Evolutionary conservation across 1,284 basidiomycete genomes (phyloP).

Genomic region (Mrakiaceae sp.): DNA sequence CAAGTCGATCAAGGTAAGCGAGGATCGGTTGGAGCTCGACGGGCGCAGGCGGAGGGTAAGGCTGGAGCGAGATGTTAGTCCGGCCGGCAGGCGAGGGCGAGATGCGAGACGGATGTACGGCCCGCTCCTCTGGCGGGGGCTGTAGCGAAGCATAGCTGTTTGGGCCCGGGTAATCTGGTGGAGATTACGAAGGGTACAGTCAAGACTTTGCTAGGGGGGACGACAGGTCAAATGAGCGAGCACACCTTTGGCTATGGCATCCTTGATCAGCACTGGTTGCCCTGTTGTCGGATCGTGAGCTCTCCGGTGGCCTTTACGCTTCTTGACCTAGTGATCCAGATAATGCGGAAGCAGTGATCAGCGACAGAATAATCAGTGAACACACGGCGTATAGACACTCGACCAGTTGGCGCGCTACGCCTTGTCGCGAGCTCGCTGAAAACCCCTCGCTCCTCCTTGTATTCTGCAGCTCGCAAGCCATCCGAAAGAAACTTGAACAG

Average conservation of each 20-base stretch:
- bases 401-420: neutral
- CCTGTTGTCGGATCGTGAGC: no score
- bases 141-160: neutral
- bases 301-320: no score
- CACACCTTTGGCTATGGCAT: no score
- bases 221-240: neutral
- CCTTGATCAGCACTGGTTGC: no score
- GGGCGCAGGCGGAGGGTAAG: conserved; percentile 43
- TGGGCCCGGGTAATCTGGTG: neutral
- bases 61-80: conserved; percentile 45
- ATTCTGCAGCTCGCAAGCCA: no score
- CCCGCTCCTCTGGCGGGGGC: no score
- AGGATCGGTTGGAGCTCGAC: conserved; percentile 29
- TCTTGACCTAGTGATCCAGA: neutral
- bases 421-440: no score
- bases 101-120: neutral
- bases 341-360: neutral
- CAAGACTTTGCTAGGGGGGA: neutral
- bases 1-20: conserved; percentile 27
- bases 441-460: no score
- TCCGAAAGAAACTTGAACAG: no score
- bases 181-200: neutral
- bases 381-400: neutral
- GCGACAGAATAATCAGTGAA: neutral
- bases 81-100: conserved; percentile 34